Percentiles rank a stretch among this genome's conserved stretches.
phyloP scores from a whole-genome alignment of 208 protist species.

The Crithidia bombi region DNA sequence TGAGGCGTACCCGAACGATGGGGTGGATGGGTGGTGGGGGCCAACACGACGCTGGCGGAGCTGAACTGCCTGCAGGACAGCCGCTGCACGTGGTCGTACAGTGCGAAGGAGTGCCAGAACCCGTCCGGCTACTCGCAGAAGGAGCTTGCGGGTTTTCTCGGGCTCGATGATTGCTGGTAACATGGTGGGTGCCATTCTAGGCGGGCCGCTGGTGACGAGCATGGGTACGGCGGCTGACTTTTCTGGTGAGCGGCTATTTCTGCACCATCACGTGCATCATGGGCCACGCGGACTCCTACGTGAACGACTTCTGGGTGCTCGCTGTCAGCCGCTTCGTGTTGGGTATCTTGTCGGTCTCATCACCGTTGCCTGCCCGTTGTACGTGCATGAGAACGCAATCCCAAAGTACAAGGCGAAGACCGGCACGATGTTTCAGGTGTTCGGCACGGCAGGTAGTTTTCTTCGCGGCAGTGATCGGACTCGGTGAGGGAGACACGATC shows the following conservation, averaged over 20 bases:
- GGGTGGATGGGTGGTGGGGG: slow-evolving; percentile 20
- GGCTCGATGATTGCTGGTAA: slow-evolving; percentile 61
- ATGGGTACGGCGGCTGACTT: slow-evolving; percentile 42
- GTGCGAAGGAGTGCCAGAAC: slow-evolving; percentile 49
- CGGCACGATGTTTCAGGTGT: slow-evolving; percentile 59
- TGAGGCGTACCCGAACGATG: slow-evolving; percentile 28
- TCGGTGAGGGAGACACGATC: slow-evolving; percentile 34
- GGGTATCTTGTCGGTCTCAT: slow-evolving; percentile 50
- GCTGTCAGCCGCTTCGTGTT: slow-evolving; percentile 54
- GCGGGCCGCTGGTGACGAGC: slow-evolving; percentile 34
- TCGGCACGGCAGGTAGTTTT: slow-evolving; percentile 53
- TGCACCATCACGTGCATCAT: slow-evolving; percentile 37
- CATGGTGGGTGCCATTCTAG: slow-evolving; percentile 51
- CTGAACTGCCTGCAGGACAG: slow-evolving; percentile 37
- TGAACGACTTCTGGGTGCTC: slow-evolving; percentile 53
- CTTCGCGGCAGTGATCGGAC: slow-evolving; percentile 45
- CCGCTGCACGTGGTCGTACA: slow-evolving; percentile 57
- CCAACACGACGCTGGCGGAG: slow-evolving; percentile 15
- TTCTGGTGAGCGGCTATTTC: slow-evolving; percentile 50
- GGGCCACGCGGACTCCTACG: slow-evolving; percentile 31
- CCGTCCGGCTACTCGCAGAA: slow-evolving; percentile 36
- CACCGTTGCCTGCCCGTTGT: slow-evolving; percentile 49
- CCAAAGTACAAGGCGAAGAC: slow-evolving; percentile 30
- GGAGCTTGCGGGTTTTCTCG: slow-evolving; percentile 56
- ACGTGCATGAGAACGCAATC: slow-evolving; percentile 49